These are phyloP conservation scores for Parsonsia alboflavescens DNA, from an alignment of 257 asterid species.

Conservation along the genomic window DNA sequence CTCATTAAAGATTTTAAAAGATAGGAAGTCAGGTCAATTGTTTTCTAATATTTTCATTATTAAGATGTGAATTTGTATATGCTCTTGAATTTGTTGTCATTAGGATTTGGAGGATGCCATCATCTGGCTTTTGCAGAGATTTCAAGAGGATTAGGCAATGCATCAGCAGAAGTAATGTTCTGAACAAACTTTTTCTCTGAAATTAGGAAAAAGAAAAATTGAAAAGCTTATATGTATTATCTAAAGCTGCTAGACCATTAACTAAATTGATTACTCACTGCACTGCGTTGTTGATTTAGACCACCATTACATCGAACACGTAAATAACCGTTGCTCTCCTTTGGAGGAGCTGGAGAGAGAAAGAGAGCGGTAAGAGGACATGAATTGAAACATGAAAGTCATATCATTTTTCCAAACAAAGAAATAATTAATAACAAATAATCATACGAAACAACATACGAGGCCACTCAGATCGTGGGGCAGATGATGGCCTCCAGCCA, in stretches of 20 bases:
- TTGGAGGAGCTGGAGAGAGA: conserved; percentile 59
- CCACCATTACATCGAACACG: conserved; percentile 99
- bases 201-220: background rate
- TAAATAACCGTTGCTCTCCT: conserved; percentile 78
- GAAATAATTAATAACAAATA: background rate
- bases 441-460: conserved; percentile 39
- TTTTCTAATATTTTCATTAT: background rate
- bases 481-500: conserved; percentile 97
- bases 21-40: background rate
- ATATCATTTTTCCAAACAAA: background rate
- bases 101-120: background rate
- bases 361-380: background rate
- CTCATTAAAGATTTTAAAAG: background rate
- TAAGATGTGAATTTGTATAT: background rate
- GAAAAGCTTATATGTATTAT: background rate
- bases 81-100: background rate
- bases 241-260: background rate
- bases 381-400: conserved; percentile 4
- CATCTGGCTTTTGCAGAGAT: background rate
- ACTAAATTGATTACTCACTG: conserved; percentile 36
- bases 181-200: background rate
- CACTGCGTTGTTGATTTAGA: conserved; percentile 95
- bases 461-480: conserved; percentile 95
- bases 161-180: background rate
- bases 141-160: background rate